phyloP scores from a whole-genome alignment of 371 early-diverging fungal genomes.

The Actinomucor elegans region DNA sequence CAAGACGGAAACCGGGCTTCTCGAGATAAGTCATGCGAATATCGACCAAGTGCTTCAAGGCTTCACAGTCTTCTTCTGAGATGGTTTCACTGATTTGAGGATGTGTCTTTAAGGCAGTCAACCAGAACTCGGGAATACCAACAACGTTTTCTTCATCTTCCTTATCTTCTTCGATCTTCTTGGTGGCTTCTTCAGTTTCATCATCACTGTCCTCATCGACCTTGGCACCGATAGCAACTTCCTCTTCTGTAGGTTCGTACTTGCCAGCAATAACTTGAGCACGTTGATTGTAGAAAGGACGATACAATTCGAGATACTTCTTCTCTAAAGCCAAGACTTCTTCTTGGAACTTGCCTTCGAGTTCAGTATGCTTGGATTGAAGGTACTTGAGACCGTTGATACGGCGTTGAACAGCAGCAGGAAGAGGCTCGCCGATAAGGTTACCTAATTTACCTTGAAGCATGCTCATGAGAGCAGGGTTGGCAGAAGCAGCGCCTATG shows the following conservation, averaged over 20 bases:
- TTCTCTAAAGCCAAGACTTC: slow-evolving; percentile 93
- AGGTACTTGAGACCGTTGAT: slow-evolving; percentile 82
- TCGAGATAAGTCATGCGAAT: slow-evolving; percentile 82
- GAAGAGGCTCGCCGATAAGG: slow-evolving; percentile 65
- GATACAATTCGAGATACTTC: slow-evolving; percentile 85
- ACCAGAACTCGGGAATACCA: slow-evolving; percentile 93
- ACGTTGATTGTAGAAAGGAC: slow-evolving; percentile 89
- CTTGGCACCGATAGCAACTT: slow-evolving; percentile 67
- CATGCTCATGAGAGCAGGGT: slow-evolving; percentile 49
- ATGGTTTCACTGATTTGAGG: slow-evolving; percentile 78
- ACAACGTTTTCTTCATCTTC: slow-evolving; percentile 43
- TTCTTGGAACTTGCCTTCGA: slow-evolving; percentile 86
- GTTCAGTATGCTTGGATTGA: slow-evolving; percentile 78
- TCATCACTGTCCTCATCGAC: slow-evolving; percentile 49
- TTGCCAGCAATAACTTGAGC: slow-evolving; percentile 73
- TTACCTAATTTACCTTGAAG: slow-evolving; percentile 63
- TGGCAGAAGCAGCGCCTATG: slow-evolving; percentile 26
- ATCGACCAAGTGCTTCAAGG: slow-evolving; percentile 81
- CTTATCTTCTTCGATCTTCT: slow-evolving; percentile 33
- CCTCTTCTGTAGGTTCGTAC: slow-evolving; percentile 86
- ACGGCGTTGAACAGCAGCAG: slow-evolving; percentile 75
- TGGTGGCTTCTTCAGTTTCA: slow-evolving; percentile 41
- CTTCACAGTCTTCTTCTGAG: slow-evolving; percentile 86
- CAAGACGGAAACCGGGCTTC: slow-evolving; percentile 88
- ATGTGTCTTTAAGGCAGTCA: slow-evolving; percentile 87